Evolutionary conservation across 345 rosid genomes (phyloP), one percentile per base, ranked within the genome.

Genomic region (Jatropha curcas): DNA sequence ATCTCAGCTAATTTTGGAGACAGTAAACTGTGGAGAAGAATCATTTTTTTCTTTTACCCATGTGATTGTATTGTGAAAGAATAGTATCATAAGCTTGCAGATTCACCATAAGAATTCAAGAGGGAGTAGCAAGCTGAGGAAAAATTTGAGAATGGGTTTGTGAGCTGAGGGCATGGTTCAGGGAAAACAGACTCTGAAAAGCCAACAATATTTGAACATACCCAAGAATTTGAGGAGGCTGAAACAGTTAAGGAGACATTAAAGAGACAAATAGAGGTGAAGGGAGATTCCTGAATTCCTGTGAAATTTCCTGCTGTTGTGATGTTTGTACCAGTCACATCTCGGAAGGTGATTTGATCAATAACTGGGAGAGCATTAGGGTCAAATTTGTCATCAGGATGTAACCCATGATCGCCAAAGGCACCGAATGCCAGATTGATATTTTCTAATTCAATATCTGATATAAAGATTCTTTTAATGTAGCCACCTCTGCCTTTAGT

Each of bases 401-500:
- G 99, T n/a, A 86, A 63, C 31, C 96, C 99, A 0, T 65, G 69
- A 76, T 88, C 76, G 19, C 97, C 97, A 3, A 76, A 66, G 7
- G 89, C 91, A 20, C 82, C 69, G 28, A 94, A 82, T 48, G 97
- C 98, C 1, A 65, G 67, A 10, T 43, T 11, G 20, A 89, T 71
- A n/a, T 81, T 74, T 2, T 74, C 45, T 78, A 94, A 55, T 35
- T 80, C 74, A 16, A 84, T 80, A 71, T 73, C 77, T 17, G 96
- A 82, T 76, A 89, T 72, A 11, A 83, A 79, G 67, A 94, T 84
- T 65, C 88, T 79, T 72, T 82, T 80, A 19, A 94, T 84, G 62
- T 87, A 94, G 25, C 97, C 99, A 53, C 99, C 98, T 62, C 99
- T 81, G 64, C 99, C 99, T 65, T 74, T 84, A 5, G 84, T 80